A percentile compares a stretch with the other conserved stretches of the same genome.
Conservation (phyloP, 2,329 filamentous ascomycete species). For the Cladorrhinum sp. region DNA sequence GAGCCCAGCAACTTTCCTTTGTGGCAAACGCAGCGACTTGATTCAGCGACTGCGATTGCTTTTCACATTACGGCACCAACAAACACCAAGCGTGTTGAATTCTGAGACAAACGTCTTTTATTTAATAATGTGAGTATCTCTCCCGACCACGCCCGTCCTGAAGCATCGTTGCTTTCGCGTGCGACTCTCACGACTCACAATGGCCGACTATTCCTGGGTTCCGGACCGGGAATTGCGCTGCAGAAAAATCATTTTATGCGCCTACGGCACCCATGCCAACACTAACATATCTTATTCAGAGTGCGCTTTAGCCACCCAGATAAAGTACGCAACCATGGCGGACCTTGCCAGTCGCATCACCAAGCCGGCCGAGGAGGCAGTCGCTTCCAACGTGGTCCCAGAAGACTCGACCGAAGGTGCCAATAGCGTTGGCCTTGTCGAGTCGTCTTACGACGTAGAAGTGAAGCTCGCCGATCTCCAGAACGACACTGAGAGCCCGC, state of each 20-base stretch:
- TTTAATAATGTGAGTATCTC: not conserved
- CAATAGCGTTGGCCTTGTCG: conserved; percentile 51
- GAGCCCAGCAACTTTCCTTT: conserved; percentile 2
- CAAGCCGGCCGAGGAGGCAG: conserved; percentile 37
- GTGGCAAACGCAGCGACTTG: not conserved
- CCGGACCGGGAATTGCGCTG: not conserved
- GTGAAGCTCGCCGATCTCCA: conserved; percentile 90
- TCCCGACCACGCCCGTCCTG: not conserved
- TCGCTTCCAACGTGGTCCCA: conserved; percentile 24
- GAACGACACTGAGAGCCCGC: conserved; percentile 78
- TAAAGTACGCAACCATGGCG: conserved; percentile 40
- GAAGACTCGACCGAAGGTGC: conserved; percentile 27
- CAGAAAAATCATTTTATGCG: not conserved
- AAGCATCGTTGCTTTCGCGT: not conserved
- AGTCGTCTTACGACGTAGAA: conserved; percentile 83
- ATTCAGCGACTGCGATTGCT: not conserved
- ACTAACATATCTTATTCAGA: not conserved
- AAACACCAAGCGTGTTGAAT: not conserved
- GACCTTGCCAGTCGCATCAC: conserved; percentile 53
- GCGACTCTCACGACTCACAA: not conserved
- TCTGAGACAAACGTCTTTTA: not conserved
- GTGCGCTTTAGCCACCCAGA: conserved; percentile 1
- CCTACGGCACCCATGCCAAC: not conserved
- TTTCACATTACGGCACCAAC: not conserved
- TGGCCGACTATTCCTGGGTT: not conserved